These are phyloP conservation scores for Pilasporangium apinafurcum DNA, from an alignment of 352 stramenopile species.

Conservation along the genomic window DNA sequence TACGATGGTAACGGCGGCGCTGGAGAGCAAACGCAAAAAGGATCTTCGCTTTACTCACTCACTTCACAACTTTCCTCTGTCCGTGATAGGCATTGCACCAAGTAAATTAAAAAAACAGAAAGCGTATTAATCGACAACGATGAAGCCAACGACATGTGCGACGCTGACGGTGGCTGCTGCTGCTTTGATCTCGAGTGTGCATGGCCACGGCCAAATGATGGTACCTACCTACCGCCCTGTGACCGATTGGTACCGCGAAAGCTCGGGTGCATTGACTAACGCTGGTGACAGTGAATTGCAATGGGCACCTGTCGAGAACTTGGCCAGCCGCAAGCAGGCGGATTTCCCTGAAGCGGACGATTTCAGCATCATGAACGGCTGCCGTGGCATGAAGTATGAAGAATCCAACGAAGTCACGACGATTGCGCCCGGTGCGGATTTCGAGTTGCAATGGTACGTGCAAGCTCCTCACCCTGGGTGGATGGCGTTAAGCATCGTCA, in stretches of 20 bases:
- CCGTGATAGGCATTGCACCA: not conserved
- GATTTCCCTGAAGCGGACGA: slow-evolving; percentile 17
- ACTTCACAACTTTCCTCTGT: too few species aligned
- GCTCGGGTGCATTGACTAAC: slow-evolving; percentile 20
- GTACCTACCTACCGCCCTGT: slow-evolving; percentile 23
- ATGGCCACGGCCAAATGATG: slow-evolving; percentile 32
- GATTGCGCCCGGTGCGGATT: slow-evolving; percentile 28
- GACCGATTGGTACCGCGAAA: slow-evolving; percentile 16
- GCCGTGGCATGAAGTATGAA: slow-evolving; percentile 50
- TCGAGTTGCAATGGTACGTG: slow-evolving; percentile 14
- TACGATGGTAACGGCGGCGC: too few species aligned
- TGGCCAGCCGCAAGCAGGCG: slow-evolving; percentile 15
- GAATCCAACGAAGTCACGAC: slow-evolving; percentile 29
- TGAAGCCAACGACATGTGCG: too few species aligned
- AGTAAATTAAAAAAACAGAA: not conserved
- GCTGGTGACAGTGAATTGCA: slow-evolving; percentile 20
- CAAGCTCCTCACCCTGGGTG: not conserved
- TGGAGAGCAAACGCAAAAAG: too few species aligned
- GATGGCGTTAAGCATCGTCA: not conserved
- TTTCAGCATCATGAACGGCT: slow-evolving; percentile 38
- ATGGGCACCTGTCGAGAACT: slow-evolving; percentile 20
- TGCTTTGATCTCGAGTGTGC: slow-evolving; percentile 14
- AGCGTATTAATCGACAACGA: slow-evolving; percentile 1
- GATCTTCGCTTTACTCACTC: too few species aligned
- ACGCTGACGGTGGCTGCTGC: too few species aligned